Base-by-base conservation (phyloP, 129 eudicot genomes). In the Mikania micrantha region DNA sequence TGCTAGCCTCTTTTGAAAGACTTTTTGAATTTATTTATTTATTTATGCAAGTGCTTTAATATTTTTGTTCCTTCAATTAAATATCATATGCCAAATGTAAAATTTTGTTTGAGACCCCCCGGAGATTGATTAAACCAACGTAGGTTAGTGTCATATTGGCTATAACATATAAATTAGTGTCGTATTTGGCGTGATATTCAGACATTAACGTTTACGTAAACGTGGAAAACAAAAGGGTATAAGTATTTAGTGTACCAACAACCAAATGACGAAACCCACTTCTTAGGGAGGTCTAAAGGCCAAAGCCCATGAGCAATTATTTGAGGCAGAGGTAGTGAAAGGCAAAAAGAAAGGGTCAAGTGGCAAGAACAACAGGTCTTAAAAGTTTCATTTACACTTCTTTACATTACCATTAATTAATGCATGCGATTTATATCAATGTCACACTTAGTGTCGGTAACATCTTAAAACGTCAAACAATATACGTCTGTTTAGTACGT, bases 261-360 rank as follows among this genome's bases (percentile, higher is more conserved):
- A 49, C 75, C 53, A 24, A 25, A 67, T 68, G 80, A 75, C 70
- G 80, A 59, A 75, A 75, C 64, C 75, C 80, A 75, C 80, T 75
- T 75, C 74, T 75, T 67, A 58, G 50, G 64, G 68, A 59, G 38
- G 64, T 47, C 45, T 54, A 75, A 68, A 60, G 70, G 70, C 42
- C 75, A 75, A 58, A 52, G 53, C 79, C 79, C 74, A 75, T 75
- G 53, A 67, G 74, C 80, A 76, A 76, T 76, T 49, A 76, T 76
- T 76, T 68, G 80, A 76, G 73, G 75, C 64, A 67, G 59, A 76
- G n/a, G 66, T 74, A 74, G 79, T 74, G 79, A 74, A 66, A 74
- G 80, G 75, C 64, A 27, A 76, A 76, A 60, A 48, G 64, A 68
- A 76, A 54, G 75, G 69, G 75, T 76, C 80, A 76, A 76, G 80